These are phyloP conservation scores for Coccomyxa sp. DNA, from an alignment of 139 green algal species.

Conservation along the genomic window DNA sequence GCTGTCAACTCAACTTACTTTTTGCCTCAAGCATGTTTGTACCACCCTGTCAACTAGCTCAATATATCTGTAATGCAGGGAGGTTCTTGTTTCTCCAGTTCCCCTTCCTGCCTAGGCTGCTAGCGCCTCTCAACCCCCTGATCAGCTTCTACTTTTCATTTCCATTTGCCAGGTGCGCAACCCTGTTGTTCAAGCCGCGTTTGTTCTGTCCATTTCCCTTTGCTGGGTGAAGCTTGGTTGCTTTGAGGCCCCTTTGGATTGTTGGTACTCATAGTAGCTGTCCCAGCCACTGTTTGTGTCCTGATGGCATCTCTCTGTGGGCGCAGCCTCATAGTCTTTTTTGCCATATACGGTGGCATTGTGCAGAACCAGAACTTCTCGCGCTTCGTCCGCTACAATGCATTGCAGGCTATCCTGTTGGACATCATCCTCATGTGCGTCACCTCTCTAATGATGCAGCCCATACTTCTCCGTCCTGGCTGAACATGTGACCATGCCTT, in stretches of 20 bases:
- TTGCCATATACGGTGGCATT: conserved; percentile 48
- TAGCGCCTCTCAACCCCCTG: conserved; percentile 46
- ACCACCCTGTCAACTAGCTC: too few species aligned
- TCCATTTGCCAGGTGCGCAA: conserved; percentile 14
- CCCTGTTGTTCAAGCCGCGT: neutral
- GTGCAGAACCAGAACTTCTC: conserved; percentile 35
- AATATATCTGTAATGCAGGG: neutral
- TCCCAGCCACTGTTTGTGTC: neutral
- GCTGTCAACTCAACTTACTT: too few species aligned
- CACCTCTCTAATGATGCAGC: neutral
- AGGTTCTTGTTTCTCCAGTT: conserved; percentile 44
- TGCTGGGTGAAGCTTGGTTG: too few species aligned
- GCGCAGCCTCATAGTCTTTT: conserved; percentile 47
- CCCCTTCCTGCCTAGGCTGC: conserved; percentile 23
- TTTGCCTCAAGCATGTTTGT: too few species aligned
- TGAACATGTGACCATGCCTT: too few species aligned
- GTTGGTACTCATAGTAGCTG: neutral
- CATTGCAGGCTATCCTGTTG: conserved; percentile 80
- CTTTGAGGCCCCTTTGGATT: neutral
- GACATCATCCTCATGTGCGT: conserved; percentile 79
- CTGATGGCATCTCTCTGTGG: neutral
- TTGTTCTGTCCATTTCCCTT: too few species aligned
- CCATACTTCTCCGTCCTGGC: neutral
- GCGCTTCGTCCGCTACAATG: conserved; percentile 72
- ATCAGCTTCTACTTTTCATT: conserved; percentile 41